Percentiles rank a stretch among this genome's conserved stretches.
These are phyloP conservation scores for Saccharomyces jurei DNA, from an alignment of 805 yeast genomes.

Conservation along the genomic window DNA sequence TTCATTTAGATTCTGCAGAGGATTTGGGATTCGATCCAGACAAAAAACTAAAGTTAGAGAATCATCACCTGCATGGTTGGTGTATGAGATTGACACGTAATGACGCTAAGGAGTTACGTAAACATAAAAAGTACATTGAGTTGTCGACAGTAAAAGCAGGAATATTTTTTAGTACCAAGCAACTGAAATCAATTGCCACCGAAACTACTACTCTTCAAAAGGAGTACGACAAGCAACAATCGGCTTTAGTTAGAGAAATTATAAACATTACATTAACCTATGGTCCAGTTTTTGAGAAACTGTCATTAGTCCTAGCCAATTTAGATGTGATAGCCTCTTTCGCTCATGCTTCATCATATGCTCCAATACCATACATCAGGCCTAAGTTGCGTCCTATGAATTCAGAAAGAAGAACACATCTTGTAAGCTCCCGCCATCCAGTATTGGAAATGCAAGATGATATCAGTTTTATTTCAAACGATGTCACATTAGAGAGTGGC, in stretches of 20 bases:
- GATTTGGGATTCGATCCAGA: slow-evolving; percentile 77
- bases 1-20: slow-evolving; percentile 60
- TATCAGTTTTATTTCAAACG: slow-evolving; percentile 83
- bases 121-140: slow-evolving; percentile 53
- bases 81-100: slow-evolving; percentile 86
- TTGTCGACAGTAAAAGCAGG: slow-evolving; percentile 93
- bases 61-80: slow-evolving; percentile 87
- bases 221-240: slow-evolving; percentile 68
- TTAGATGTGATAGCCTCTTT: slow-evolving; percentile 80
- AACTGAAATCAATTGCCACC: slow-evolving; percentile 50
- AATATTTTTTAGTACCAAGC: slow-evolving; percentile 74
- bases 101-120: slow-evolving; percentile 73
- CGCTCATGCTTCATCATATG: slow-evolving; percentile 75
- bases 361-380: slow-evolving; percentile 72
- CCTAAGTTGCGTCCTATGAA: slow-evolving; percentile 58
- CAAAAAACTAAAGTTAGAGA: slow-evolving; percentile 81
- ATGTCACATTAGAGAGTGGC: slow-evolving; percentile 55
- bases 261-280: slow-evolving; percentile 75
- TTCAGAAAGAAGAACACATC: slow-evolving; percentile 41
- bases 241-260: slow-evolving; percentile 73
- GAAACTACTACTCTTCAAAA: slow-evolving; percentile 51
- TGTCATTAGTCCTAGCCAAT: slow-evolving; percentile 58
- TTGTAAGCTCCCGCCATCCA: slow-evolving; percentile 86
- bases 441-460: slow-evolving; percentile 90
- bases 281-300: slow-evolving; percentile 62